A percentile compares a stretch with the other conserved stretches of the same genome.
These are phyloP conservation scores for Scenedesmus sp. DNA, from an alignment of 163 green algal genomes.

Conservation along the genomic window DNA sequence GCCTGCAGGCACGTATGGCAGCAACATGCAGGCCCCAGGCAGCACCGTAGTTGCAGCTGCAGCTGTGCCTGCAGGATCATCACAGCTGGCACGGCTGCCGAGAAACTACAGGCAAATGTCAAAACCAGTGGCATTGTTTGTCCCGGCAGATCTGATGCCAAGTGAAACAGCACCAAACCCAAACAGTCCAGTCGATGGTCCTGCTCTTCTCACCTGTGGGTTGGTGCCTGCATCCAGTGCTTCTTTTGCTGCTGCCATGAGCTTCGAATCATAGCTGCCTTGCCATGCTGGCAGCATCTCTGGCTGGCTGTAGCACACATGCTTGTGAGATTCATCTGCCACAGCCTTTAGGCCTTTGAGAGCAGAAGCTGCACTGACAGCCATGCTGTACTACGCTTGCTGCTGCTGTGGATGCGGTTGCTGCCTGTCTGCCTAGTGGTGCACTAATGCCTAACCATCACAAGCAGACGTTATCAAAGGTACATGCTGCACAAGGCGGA, in stretches of 20 bases:
- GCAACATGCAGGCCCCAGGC: neutral
- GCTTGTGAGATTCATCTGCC: neutral
- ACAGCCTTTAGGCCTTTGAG: neutral
- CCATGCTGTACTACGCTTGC: neutral
- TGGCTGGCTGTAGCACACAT: constrained; percentile 17
- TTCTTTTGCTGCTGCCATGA: constrained; percentile 8
- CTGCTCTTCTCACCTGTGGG: neutral
- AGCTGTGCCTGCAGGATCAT: neutral
- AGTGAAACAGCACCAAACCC: too few relatives aligned
- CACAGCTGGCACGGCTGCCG: neutral
- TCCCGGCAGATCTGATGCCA: too few relatives aligned
- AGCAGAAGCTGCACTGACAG: neutral
- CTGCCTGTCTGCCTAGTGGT: neutral
- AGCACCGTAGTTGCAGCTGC: neutral
- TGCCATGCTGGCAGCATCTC: constrained; percentile 34
- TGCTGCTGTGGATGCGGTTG: neutral
- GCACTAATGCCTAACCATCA: neutral
- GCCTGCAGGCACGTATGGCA: neutral
- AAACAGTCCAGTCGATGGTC: neutral
- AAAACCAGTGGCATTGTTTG: neutral
- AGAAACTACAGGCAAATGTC: neutral
- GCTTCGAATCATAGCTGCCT: neutral
- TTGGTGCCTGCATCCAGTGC: constrained; percentile 19
- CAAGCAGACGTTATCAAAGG: neutral
- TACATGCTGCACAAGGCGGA: too few relatives aligned